Evolutionary conservation across 1,139 yeast genomes (phyloP), one percentile per base, ranked within the genome.

Genomic region (Yamadazyma mexicana): DNA sequence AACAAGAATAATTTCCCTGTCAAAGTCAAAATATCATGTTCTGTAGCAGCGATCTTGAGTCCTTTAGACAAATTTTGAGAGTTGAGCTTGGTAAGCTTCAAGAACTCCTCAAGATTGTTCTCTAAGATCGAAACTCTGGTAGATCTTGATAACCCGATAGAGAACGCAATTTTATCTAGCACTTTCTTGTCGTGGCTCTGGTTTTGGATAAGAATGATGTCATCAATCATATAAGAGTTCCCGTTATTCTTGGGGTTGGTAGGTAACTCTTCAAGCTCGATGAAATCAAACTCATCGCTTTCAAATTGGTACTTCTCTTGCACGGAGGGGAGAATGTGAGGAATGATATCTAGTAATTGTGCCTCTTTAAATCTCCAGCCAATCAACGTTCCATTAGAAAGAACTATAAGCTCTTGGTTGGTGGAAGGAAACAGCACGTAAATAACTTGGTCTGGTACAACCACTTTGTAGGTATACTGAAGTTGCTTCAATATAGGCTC

Each of bases 271-370:
- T 51, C 55, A 9, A 77, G 56, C 42, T 85, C 92, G n/a, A 87
- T 65, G 62, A 69, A 89, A 57, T 89, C 96, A 79, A 89, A 77
- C 52, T 89, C 97, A 54, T 89, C 97, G 31, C 88, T 79, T 51
- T 89, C 96, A 11, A 70, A 66, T 4, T 65, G 65, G 51, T 81
- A 81, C 4, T 75, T 65, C 27, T 61, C 63, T 7, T 46, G 50
- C 2, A 68, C 51, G 7, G 67, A 53, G 0, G 51, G 48, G 28
- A 34, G 20, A 78, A 64, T 1, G 69, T 51, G 44, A 81, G 81
- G 4, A 82, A 55, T 37, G 75, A 50, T 2, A 80, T 78, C 47
- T 1, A 81, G 52, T 9, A 70, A 61, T 15, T 73, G 69, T 5
- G 63, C 50, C 50, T 87, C 95, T 10, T 67, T 60, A 50, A 86